phyloP scores from a whole-genome alignment of 208 protist genomes.

The Acanthamoeba royreba region DNA sequence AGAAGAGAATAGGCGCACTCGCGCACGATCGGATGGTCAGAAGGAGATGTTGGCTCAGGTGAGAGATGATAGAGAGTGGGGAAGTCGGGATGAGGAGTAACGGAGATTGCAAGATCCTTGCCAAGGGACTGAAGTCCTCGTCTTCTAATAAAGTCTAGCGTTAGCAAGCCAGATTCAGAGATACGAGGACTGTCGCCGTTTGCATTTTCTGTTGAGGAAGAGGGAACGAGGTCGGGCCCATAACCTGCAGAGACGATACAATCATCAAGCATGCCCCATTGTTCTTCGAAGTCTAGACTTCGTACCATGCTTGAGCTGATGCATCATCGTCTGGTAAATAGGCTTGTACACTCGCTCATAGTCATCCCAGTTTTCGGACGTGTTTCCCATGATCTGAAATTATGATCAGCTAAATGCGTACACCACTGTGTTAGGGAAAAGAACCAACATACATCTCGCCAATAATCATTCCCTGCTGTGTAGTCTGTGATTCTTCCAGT shows the following conservation, averaged over 20 bases:
- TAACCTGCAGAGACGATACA: no score
- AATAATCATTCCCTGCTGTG: background rate
- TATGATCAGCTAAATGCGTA: no score
- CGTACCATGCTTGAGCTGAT: background rate
- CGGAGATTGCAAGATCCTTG: background rate
- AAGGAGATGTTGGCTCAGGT: background rate
- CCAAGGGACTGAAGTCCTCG: background rate
- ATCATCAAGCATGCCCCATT: no score
- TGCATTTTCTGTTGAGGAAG: background rate
- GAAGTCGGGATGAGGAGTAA: background rate
- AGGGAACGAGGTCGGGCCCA: no score
- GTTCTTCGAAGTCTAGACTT: no score
- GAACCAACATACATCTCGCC: background rate
- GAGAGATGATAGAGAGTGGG: background rate
- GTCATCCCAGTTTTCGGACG: background rate
- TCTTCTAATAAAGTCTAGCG: background rate
- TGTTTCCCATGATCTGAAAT: background rate
- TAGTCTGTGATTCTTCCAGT: background rate
- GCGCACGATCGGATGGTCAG: background rate
- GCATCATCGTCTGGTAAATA: slow-evolving; percentile 18
- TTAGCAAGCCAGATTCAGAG: background rate
- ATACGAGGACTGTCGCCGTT: background rate
- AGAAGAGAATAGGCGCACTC: background rate
- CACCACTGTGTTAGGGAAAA: background rate
- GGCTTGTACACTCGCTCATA: background rate